A percentile compares a stretch with the other conserved stretches of the same genome.
Conservation (phyloP, 2,329 filamentous ascomycete genomes). For the Penicillium sp. region DNA sequence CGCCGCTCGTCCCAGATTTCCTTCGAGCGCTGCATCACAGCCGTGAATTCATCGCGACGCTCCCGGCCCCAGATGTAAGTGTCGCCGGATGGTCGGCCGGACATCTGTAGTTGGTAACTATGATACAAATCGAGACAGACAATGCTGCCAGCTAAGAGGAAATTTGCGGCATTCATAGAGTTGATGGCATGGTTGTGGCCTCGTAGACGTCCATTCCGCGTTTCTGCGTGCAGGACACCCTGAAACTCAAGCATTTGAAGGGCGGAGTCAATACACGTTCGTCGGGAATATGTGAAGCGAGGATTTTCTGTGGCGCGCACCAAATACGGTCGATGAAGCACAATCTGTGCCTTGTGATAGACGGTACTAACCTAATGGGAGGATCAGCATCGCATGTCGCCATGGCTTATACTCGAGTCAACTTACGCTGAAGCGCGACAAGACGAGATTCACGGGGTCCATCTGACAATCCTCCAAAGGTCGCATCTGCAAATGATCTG, state of each 20-base stretch:
- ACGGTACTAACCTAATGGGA: constrained; percentile 61
- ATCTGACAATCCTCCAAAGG: constrained; percentile 66
- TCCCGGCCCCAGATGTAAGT: constrained; percentile 46
- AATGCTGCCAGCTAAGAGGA: constrained; percentile 78
- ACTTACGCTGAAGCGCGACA: constrained; percentile 67
- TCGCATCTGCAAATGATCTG: constrained; percentile 71
- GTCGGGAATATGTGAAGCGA: constrained; percentile 76
- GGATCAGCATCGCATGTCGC: too few species aligned
- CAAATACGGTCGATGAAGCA: constrained; percentile 84
- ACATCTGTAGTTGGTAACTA: constrained; percentile 31
- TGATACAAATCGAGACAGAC: constrained; percentile 77
- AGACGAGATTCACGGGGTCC: constrained; percentile 63
- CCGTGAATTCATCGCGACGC: constrained; percentile 65
- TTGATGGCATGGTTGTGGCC: constrained; percentile 73
- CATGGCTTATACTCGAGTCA: too few species aligned
- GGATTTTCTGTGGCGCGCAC: constrained; percentile 69
- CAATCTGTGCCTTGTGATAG: constrained; percentile 81
- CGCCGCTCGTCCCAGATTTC: constrained; percentile 74
- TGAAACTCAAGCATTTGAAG: constrained; percentile 76
- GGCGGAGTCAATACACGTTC: constrained; percentile 78
- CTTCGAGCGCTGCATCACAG: constrained; percentile 63
- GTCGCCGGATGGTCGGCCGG: constrained; percentile 34
- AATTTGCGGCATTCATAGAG: constrained; percentile 75
- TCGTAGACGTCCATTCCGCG: constrained; percentile 63
- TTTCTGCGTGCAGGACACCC: constrained; percentile 67